A percentile compares a stretch with the other conserved stretches of the same genome.
phyloP scores from a whole-genome alignment of 1,284 basidiomycete genomes.

The Ceratobasidium papillatum region DNA sequence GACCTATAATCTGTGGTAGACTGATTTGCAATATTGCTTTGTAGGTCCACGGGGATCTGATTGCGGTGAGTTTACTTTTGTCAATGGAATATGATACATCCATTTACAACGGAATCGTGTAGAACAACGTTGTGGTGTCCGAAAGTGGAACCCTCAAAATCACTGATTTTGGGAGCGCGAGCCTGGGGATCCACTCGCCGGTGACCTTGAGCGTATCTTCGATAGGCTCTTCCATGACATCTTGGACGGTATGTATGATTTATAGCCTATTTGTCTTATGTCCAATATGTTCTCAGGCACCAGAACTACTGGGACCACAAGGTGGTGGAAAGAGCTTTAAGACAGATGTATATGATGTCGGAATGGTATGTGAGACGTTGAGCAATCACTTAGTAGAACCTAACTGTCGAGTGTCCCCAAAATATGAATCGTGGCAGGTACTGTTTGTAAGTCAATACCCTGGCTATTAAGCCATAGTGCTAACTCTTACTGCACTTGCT shows the following conservation, averaged over 20 bases:
- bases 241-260: neutral
- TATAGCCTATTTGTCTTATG: neutral
- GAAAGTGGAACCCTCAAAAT: neutral
- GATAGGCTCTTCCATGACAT: neutral
- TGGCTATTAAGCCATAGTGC: too few relatives aligned
- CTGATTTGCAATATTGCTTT: too few relatives aligned
- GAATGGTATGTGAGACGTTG: conserved; percentile 7
- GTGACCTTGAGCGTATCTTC: neutral
- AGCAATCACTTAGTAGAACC: too few relatives aligned
- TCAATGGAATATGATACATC: neutral
- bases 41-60: conserved; percentile 13
- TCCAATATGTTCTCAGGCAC: neutral
- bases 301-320: neutral
- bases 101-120: neutral
- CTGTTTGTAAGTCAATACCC: neutral
- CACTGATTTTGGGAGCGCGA: neutral
- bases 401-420: too few relatives aligned
- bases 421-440: neutral
- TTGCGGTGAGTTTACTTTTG: neutral
- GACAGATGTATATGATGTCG: conserved; percentile 2
- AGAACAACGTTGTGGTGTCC: conserved; percentile 2
- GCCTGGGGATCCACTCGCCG: neutral
- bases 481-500: too few relatives aligned
- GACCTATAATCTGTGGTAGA: neutral
- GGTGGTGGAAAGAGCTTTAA: neutral